Evolutionary conservation across 176 grass and related monocot species (phyloP).

Genomic region (Calamus simplicifolius): DNA sequence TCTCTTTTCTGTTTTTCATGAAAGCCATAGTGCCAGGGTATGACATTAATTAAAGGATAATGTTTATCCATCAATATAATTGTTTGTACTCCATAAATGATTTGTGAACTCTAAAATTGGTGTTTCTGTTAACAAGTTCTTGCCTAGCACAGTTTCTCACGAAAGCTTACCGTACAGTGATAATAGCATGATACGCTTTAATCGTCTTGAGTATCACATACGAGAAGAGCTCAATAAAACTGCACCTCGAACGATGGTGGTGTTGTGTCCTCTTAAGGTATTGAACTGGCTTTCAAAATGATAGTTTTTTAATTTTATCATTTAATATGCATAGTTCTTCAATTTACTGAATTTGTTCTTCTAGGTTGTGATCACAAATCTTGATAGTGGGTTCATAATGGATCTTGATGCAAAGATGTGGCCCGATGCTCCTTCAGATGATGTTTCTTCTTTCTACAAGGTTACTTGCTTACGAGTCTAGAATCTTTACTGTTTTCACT

Average conservation of each 20-base stretch:
- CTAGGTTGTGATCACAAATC: slow-evolving; percentile 93
- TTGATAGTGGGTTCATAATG: slow-evolving; percentile 63
- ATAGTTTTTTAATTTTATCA: slow-evolving; percentile 14
- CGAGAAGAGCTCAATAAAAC: slow-evolving; percentile 96
- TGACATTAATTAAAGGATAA: too few species aligned
- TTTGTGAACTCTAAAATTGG: too few species aligned
- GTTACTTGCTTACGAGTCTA: slow-evolving; percentile 31
- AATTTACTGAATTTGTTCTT: background rate
- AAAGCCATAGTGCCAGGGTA: too few species aligned
- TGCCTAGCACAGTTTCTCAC: background rate
- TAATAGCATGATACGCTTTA: slow-evolving; percentile 83
- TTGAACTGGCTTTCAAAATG: slow-evolving; percentile 3
- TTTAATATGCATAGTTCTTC: slow-evolving; percentile 4
- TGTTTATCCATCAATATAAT: too few species aligned
- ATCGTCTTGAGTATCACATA: slow-evolving; percentile 92
- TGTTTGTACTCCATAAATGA: too few species aligned
- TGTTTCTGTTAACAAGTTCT: background rate
- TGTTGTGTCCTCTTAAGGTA: slow-evolving; percentile 90
- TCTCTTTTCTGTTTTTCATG: too few species aligned
- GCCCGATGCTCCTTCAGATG: slow-evolving; percentile 91
- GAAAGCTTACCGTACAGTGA: slow-evolving; percentile 59
- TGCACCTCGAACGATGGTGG: slow-evolving; percentile 67
- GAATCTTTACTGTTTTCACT: too few species aligned
- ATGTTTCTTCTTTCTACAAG: slow-evolving; percentile 80
- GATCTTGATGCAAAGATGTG: slow-evolving; percentile 95